These are phyloP conservation scores for Colletotrichum caudatum DNA, from an alignment of 2,329 filamentous ascomycete species.

Conservation along the genomic window DNA sequence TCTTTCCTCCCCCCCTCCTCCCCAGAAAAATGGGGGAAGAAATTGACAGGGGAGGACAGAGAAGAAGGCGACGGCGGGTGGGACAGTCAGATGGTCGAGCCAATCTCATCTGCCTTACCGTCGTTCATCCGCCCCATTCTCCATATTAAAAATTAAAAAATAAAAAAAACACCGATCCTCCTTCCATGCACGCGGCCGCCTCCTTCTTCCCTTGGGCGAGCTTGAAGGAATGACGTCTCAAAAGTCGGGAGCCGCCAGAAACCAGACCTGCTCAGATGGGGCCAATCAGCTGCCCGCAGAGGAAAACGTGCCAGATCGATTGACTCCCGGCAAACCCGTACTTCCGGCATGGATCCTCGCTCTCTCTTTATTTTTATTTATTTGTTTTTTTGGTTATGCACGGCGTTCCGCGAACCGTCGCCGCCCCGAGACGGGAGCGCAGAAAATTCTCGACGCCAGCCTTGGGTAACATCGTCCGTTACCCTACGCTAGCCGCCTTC, in stretches of 20 bases:
- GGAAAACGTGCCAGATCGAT: conserved; percentile 43
- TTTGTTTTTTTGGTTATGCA: not conserved
- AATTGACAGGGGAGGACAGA: conserved; percentile 1
- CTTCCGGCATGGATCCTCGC: conserved; percentile 32
- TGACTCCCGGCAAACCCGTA: conserved; percentile 42
- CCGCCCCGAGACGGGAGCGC: conserved; percentile 7
- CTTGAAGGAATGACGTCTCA: conserved; percentile 36
- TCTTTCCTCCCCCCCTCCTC: conserved; percentile 3
- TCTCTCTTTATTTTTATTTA: not conserved
- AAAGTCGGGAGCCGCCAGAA: conserved; percentile 1
- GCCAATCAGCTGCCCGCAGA: conserved; percentile 29
- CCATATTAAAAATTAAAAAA: not conserved
- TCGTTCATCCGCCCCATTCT: conserved; percentile 1
- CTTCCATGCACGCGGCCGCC: not conserved
- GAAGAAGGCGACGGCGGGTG: not conserved
- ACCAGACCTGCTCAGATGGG: conserved; percentile 15
- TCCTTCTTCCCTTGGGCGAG: conserved; percentile 5
- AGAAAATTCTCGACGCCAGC: not conserved
- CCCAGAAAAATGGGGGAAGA: conserved; percentile 13
- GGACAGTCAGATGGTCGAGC: conserved; percentile 1
- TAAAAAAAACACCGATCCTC: not conserved
- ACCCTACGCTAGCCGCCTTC: conserved; percentile 27
- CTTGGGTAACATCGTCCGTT: no score
- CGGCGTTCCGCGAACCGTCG: not conserved
- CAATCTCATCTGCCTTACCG: conserved; percentile 3